Percentiles rank a stretch among this genome's conserved stretches.
These are phyloP conservation scores for Halophytophthora polymorphica DNA, from an alignment of 352 stramenopile species.

Conservation along the genomic window DNA sequence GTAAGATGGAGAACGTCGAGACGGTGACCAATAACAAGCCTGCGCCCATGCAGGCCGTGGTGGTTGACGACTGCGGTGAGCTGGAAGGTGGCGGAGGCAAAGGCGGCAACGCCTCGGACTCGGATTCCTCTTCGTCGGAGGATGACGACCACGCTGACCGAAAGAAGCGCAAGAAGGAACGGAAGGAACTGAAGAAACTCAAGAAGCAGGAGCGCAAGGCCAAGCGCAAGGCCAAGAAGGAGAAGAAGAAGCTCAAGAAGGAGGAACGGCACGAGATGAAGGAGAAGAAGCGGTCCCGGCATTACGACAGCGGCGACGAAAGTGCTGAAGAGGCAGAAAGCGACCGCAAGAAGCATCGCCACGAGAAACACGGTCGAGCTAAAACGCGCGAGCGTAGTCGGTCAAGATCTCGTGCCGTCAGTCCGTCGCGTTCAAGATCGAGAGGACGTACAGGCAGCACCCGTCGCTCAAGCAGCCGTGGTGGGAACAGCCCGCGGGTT, in stretches of 20 bases:
- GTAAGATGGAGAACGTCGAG: conserved; percentile 90
- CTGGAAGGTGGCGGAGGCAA: conserved; percentile 12
- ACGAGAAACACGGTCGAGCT: not conserved
- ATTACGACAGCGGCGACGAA: conserved; percentile 3
- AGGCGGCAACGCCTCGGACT: conserved; percentile 5
- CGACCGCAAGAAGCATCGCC: not conserved
- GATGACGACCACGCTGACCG: conserved; percentile 11
- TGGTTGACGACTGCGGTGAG: conserved; percentile 95
- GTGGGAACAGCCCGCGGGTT: not conserved
- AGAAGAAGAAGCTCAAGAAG: conserved; percentile 31
- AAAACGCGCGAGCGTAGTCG: not conserved
- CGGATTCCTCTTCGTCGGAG: conserved; percentile 3
- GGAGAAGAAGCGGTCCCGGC: conserved; percentile 2
- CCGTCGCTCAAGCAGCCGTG: not conserved
- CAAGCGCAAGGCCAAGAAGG: conserved; percentile 33
- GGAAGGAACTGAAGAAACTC: conserved; percentile 25
- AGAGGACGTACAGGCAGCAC: conserved; percentile 3
- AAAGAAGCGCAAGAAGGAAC: conserved; percentile 13
- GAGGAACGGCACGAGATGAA: conserved; percentile 14
- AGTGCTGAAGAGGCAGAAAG: too few relatives aligned
- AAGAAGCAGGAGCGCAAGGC: conserved; percentile 33
- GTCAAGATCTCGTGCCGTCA: too few relatives aligned
- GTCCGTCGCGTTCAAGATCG: conserved; percentile 7
- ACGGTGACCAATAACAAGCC: conserved; percentile 81
- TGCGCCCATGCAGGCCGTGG: conserved; percentile 75